Evolutionary conservation across 2,329 filamentous ascomycete genomes (phyloP), one percentile per base, ranked within the genome.

Genomic region (Pseudocercospora crystallina): DNA sequence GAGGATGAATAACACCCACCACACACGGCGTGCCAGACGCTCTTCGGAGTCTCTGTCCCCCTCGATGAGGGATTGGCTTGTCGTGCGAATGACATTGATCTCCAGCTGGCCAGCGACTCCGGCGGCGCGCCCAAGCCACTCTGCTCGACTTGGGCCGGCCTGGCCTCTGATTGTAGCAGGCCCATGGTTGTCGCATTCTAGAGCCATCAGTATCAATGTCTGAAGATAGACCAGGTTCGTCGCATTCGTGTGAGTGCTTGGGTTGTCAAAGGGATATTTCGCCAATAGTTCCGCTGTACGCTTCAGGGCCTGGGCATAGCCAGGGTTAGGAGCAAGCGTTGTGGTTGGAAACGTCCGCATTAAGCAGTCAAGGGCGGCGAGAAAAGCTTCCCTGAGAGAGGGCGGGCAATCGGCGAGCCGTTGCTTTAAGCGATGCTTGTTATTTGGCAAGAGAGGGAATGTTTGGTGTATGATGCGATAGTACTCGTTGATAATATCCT

Each of bases 1-100:
- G 56, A 90, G 78, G 56, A 86, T 77, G 39, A 89, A 79, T 31
- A 90, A 71, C 11, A 82, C 81, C 83, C 84, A 89, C 86, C 86
- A 90, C 13, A 85, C 79, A 37, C 84, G 79, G 43, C 84, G 74
- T 1, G 79, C 78, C 3, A 89, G 71, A 13, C 81, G 80, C 43
- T 84, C 81, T 38, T 85, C 81, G 14, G 79, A 80, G 63, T 88
- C 83, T 2, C 73, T 63, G 45, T 85, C 80, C 8, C 73, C 66
- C 5, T 79, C 75, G 4, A 70, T 62, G 12, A 67, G 55, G 20
- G 66, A 65, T 67, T 45, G 76, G 75, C 39, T 74, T 56, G 34
- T 62, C 49, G 43, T 74, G 69, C 53, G 74, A 61, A 69, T 62
- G 43, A 76, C 62, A 49, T 84, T 83, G 51, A 89, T 73, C 60